phyloP scores from a whole-genome alignment of 345 rosid species.

The Clarkia xantiana region DNA sequence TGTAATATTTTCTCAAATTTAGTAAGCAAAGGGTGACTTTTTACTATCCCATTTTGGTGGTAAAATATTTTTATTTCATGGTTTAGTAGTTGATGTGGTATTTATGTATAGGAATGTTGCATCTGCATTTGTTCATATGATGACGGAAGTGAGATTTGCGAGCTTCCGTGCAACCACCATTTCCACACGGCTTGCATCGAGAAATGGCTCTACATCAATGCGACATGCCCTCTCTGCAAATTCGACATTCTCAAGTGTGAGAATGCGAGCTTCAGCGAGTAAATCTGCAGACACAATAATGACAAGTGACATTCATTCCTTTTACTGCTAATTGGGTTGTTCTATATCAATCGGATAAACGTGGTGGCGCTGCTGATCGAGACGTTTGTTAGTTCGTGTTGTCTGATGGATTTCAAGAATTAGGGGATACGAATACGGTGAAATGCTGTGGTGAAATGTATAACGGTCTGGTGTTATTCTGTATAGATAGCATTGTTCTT shows the following conservation, averaged over 20 bases:
- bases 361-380: neutral
- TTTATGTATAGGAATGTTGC: slow-evolving; percentile 51
- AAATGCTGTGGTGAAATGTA: too few species aligned
- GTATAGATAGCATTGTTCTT: too few species aligned
- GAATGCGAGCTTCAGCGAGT: slow-evolving; percentile 19
- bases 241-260: slow-evolving; percentile 48
- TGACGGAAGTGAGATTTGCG: slow-evolving; percentile 50
- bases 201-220: slow-evolving; percentile 68
- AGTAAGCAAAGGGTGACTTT: too few species aligned
- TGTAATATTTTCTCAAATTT: too few species aligned
- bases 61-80: neutral
- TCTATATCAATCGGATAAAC: neutral
- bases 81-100: neutral
- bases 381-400: too few species aligned
- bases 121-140: slow-evolving; percentile 69
- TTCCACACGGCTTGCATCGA: slow-evolving; percentile 66
- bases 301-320: too few species aligned
- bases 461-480: too few species aligned
- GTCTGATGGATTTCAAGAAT: too few species aligned
- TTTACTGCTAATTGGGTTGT: too few species aligned
- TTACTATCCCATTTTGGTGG: neutral
- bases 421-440: too few species aligned
- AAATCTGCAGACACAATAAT: too few species aligned
- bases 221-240: slow-evolving; percentile 88
- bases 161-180: slow-evolving; percentile 68